Conservation (phyloP, 2,329 filamentous ascomycete genomes). For the Whalleya microplaca region DNA sequence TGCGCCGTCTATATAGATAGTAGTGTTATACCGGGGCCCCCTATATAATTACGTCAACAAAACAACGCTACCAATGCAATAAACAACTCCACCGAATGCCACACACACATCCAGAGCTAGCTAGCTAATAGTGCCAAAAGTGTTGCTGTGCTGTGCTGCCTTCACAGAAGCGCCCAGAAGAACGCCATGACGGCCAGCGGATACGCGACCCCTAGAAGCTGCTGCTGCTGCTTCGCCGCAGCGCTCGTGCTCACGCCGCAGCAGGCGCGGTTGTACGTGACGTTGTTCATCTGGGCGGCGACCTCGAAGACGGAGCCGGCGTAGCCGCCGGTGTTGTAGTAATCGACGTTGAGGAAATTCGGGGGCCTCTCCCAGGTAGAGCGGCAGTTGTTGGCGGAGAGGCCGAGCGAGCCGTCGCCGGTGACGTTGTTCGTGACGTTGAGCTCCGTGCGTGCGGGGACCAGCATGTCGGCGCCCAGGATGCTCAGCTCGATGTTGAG, state of each 20-base stretch:
- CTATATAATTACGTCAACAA: slow-evolving; percentile 7
- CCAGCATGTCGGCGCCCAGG: slow-evolving; percentile 64
- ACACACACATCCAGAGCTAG: background rate
- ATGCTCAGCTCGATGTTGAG: slow-evolving; percentile 78
- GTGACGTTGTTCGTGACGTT: slow-evolving; percentile 72
- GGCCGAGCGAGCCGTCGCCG: slow-evolving; percentile 69
- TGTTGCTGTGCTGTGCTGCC: background rate
- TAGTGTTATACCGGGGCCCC: background rate
- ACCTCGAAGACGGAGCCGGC: slow-evolving; percentile 78
- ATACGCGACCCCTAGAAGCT: slow-evolving; percentile 13
- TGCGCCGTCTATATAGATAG: background rate
- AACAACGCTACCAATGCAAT: slow-evolving; percentile 17
- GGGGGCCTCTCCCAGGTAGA: slow-evolving; percentile 68
- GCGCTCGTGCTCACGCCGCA: slow-evolving; percentile 50
- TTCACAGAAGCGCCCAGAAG: slow-evolving; percentile 25
- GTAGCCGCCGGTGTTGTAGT: slow-evolving; percentile 72
- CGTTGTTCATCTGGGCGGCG: slow-evolving; percentile 71
- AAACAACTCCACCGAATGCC: slow-evolving; percentile 3
- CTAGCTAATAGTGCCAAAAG: no score
- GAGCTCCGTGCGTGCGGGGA: slow-evolving; percentile 71
- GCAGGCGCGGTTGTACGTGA: slow-evolving; percentile 66
- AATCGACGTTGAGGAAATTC: slow-evolving; percentile 82
- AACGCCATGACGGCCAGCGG: slow-evolving; percentile 16
- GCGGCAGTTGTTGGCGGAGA: slow-evolving; percentile 64
- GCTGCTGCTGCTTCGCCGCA: slow-evolving; percentile 4